These are phyloP conservation scores for Colletotrichum sp. DNA, from an alignment of 2,329 filamentous ascomycete genomes.

Conservation along the genomic window DNA sequence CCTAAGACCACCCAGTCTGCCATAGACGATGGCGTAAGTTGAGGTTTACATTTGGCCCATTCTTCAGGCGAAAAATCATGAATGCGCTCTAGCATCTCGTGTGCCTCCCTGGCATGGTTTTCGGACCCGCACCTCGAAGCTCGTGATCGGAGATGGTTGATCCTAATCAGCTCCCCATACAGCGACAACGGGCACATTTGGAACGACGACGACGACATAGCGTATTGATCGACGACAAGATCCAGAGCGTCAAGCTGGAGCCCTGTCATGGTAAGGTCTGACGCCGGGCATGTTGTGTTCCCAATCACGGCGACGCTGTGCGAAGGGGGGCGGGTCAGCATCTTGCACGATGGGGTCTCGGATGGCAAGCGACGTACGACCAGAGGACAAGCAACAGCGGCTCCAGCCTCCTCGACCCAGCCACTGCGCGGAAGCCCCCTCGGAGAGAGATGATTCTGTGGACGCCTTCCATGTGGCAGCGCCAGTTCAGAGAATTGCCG, in stretches of 20 bases:
- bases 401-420: constrained; percentile 19
- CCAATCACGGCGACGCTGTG: constrained; percentile 35
- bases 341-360: background rate
- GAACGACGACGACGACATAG: constrained; percentile 23
- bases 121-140: constrained; percentile 21
- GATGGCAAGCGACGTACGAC: constrained; percentile 26
- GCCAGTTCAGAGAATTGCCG: constrained; percentile 35
- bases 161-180: constrained; percentile 36
- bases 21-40: constrained; percentile 25
- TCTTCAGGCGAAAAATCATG: constrained; percentile 29
- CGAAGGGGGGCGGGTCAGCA: constrained; percentile 15
- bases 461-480: constrained; percentile 36
- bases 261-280: constrained; percentile 28
- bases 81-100: constrained; percentile 21
- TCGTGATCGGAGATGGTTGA: constrained; percentile 37
- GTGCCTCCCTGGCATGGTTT: background rate
- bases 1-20: constrained; percentile 31
- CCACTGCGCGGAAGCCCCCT: constrained; percentile 30
- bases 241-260: constrained; percentile 30
- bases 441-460: constrained; percentile 34
- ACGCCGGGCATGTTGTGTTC: constrained; percentile 40
- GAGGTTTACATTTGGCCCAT: constrained; percentile 33
- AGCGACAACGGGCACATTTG: constrained; percentile 33
- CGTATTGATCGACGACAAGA: constrained; percentile 26
- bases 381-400: constrained; percentile 30